phyloP scores from a whole-genome alignment of 306 rosid genomes.

The Vigna hirtella region DNA sequence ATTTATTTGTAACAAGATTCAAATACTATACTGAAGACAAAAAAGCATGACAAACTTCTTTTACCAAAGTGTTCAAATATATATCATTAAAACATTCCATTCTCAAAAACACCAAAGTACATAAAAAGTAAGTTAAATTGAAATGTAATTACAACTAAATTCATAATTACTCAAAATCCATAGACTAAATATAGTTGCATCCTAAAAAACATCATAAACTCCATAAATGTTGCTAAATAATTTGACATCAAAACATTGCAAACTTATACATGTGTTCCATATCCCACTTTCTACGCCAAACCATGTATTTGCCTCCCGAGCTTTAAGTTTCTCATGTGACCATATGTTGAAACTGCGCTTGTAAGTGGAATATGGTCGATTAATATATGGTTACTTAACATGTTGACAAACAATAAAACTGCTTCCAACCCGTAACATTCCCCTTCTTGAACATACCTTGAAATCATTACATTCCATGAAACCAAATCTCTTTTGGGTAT shows the following conservation, averaged over 20 bases:
- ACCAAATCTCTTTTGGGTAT: constrained; percentile 67
- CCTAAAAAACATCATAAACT: no score
- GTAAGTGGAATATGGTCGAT: constrained; percentile 80
- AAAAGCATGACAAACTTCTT: no score
- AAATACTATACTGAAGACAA: no score
- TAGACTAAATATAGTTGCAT: no score
- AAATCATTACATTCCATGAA: constrained; percentile 81
- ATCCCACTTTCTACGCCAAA: constrained; percentile 65
- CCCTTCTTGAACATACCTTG: constrained; percentile 81
- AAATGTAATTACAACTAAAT: no score
- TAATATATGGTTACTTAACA: constrained; percentile 70
- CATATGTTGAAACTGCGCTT: constrained; percentile 79
- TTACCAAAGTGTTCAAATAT: no score
- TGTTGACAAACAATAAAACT: constrained; percentile 54
- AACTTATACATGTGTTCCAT: constrained; percentile 62
- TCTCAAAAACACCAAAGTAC: no score
- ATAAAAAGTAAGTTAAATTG: no score
- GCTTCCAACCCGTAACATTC: constrained; percentile 67
- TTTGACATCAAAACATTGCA: constrained; percentile 83
- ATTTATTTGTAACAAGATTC: no score
- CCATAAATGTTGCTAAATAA: constrained; percentile 38
- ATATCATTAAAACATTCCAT: no score
- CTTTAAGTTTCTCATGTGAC: constrained; percentile 63
- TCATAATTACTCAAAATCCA: no score
- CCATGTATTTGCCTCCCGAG: constrained; percentile 79